Percentiles rank a stretch among this genome's conserved stretches.
Conservation (phyloP, 176 grass and related monocot genomes). For the Secale cereale region DNA sequence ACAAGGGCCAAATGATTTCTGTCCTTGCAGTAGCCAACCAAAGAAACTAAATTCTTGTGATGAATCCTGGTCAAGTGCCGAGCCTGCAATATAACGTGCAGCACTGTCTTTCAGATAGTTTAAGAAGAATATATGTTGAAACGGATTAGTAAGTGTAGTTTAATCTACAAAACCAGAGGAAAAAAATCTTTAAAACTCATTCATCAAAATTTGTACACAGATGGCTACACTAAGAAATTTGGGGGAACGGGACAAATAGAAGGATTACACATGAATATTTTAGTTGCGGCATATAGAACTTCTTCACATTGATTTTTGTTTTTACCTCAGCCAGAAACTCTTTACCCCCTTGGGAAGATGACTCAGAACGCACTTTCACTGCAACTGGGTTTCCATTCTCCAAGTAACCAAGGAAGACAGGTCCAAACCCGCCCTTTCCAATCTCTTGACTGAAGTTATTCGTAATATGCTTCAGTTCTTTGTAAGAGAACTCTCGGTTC, state of each 20-base stretch:
- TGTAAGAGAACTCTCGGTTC: conserved; percentile 52
- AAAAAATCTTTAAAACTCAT: not conserved
- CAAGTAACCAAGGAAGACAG: conserved; percentile 51
- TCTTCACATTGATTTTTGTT: not conserved
- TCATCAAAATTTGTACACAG: not conserved
- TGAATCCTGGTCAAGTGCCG: conserved; percentile 55
- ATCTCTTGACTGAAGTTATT: conserved; percentile 49
- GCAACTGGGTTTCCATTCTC: conserved; percentile 55
- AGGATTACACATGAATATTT: not conserved
- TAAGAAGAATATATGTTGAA: not conserved
- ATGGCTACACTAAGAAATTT: not conserved
- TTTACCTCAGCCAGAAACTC: conserved; percentile 72
- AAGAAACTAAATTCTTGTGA: conserved; percentile 64
- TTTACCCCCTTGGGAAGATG: conserved; percentile 43
- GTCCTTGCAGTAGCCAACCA: conserved; percentile 69
- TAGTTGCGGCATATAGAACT: not conserved
- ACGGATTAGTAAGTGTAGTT: not conserved
- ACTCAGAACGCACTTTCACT: conserved; percentile 46
- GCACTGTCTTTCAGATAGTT: not conserved
- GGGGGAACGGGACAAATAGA: not conserved
- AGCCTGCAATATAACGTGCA: conserved; percentile 34
- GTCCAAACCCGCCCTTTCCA: conserved; percentile 67
- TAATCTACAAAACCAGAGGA: not conserved
- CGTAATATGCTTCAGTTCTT: conserved; percentile 53
- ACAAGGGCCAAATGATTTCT: conserved; percentile 38